Base-by-base conservation (phyloP, 441 rosid genomes). In the Melastoma candidum region DNA sequence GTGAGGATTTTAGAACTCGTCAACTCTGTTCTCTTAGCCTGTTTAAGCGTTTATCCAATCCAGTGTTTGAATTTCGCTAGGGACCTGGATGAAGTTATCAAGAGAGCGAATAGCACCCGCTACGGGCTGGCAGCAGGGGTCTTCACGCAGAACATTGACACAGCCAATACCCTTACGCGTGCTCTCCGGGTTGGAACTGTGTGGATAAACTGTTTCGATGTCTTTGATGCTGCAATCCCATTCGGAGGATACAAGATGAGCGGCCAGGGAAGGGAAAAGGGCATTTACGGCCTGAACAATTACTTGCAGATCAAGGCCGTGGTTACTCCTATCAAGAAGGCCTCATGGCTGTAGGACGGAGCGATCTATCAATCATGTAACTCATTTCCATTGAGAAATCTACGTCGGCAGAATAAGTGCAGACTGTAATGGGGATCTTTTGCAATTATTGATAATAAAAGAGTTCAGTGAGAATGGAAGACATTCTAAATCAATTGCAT, bases 161-260 rank as follows among this genome's bases (percentile, higher is more conserved):
- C 81, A 1, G 95, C 95, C 0, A 81, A 83, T 58, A 59, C 88
- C 11, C 29, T 86, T 60, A 64, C 49, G 13, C 74, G 88, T 3
- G 90, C 88, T 1, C 69, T 86, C 43, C 65, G 66, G n/a, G 90
- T 51, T 2, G 95, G 92, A 7, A 64, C 64, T 0, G 84, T 86
- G 2, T 86, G 95, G 95, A 39, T 86, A 12, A 83, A 86, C 60
- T 79, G 88, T 71, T 86, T 48, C 24, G 78, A 77, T 59, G 57
- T 67, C 44, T 71, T 85, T 13, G 95, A 85, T 65, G 74, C 73
- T 7, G 68, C 81, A 0, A 77, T 79, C 53, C 95, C 95, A 12
- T 81, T 78, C 47, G 96, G 94, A 36, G 96, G 96, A 49, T 88
- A 81, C 70, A 85, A 88, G 69, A 79, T 77, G 88, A 88, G 92